Evolutionary conservation across 495 filamentous ascomycete genomes (phyloP).

Genomic region (Lichina pygmaea): DNA sequence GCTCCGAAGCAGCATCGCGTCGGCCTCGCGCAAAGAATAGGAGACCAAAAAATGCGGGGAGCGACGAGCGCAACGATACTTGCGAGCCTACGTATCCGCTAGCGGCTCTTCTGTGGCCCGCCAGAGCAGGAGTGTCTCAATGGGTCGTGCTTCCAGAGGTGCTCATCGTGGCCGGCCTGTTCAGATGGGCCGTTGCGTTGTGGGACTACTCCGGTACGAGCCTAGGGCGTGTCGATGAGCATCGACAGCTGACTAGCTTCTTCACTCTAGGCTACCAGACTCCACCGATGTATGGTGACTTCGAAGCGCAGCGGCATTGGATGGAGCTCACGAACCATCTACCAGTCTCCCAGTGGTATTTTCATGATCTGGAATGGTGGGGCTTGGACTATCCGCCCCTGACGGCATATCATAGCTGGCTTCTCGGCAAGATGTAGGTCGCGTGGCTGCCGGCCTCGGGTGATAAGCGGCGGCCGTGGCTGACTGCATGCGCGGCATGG

Average conservation of each 20-base stretch:
- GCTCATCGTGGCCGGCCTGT: slow-evolving; percentile 72
- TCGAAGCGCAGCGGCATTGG: slow-evolving; percentile 94
- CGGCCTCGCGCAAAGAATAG: background rate
- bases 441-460: background rate
- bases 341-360: slow-evolving; percentile 87
- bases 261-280: slow-evolving; percentile 32
- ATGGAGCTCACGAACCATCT: slow-evolving; percentile 86
- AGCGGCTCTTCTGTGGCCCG: slow-evolving; percentile 76
- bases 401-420: slow-evolving; percentile 94
- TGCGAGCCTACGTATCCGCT: slow-evolving; percentile 46
- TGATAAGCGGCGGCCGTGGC: background rate
- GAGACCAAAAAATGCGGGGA: background rate
- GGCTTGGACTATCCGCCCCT: slow-evolving; percentile 91
- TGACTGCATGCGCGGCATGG: background rate
- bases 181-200: slow-evolving; percentile 72
- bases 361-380: slow-evolving; percentile 91
- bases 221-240: background rate
- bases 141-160: slow-evolving; percentile 76
- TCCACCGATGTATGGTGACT: slow-evolving; percentile 87
- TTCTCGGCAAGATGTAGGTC: slow-evolving; percentile 57
- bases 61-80: slow-evolving; percentile 7
- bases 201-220: slow-evolving; percentile 78
- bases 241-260: background rate
- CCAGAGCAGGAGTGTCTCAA: slow-evolving; percentile 59
- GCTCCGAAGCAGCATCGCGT: background rate